Base-by-base conservation (phyloP, 169 alveolate genomes). In the Eimeria necatrix region DNA sequence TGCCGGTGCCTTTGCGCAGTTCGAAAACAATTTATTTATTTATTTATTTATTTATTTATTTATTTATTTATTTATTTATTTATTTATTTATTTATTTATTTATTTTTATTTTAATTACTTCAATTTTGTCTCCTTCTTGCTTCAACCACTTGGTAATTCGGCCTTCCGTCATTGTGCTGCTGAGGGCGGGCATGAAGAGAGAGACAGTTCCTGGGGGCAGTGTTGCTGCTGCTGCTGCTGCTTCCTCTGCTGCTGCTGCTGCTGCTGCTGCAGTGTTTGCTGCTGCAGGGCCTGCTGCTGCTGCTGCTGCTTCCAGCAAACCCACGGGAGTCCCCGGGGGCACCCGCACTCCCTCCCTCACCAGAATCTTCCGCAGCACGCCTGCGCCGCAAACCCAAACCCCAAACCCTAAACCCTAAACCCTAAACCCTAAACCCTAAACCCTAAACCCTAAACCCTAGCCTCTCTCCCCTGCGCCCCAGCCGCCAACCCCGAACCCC, bases 91-190 rank as follows among this genome's bases (percentile, higher is more conserved):
- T 56, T 56, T 56, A 56, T 56, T 56, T 56, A 56, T 56, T 56
- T 56, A 56, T 56, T 56, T 56, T 56, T n/a, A 16, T 9, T 9
- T 1, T 14, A 3, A 52, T 53, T 53, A 59, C 98, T 73, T 95
- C 93, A n/a, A 93, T 93, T 59, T 94, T 88, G 26, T 96, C 98
- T n/a, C 96, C 97, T 32, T 94, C 91, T 60, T 91, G 76, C 88
- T 96, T 96, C 56, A 95, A 91, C 98, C 98, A 96, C 94, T 96
- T 96, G 92, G 96, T 96, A 48, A 97, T 94, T 80, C 97, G 98
- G 56, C 97, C 97, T 59, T 95, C 81, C 18, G 96, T 96, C 97
- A 96, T 96, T 20, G 97, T 96, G 92, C 97, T 96, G 71, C 96
- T 93, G 26, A 96, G 87, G 14, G 97, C 96, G 18, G 97, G 97